phyloP scores from a whole-genome alignment of 352 stramenopile species.

The Phytophthora hybrid region DNA sequence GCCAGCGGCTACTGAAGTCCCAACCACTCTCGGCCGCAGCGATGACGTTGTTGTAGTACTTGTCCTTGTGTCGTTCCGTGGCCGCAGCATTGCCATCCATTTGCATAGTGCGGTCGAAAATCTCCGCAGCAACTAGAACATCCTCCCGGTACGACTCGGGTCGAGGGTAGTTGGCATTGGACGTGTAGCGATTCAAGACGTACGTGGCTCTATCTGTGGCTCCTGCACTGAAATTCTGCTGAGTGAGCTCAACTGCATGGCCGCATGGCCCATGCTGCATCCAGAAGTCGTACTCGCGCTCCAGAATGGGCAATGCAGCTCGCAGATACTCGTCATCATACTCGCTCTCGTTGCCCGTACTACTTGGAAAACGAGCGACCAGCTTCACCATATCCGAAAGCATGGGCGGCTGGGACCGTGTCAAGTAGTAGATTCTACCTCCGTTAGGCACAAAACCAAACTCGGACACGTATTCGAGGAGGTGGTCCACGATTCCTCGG shows the following conservation, averaged over 20 bases:
- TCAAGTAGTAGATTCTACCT: slow-evolving; percentile 92
- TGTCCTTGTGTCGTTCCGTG: slow-evolving; percentile 62
- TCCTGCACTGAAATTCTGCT: slow-evolving; percentile 26
- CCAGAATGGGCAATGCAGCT: slow-evolving; percentile 65
- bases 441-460: slow-evolving; percentile 93
- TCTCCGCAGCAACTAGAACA: slow-evolving; percentile 65
- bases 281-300: slow-evolving; percentile 89
- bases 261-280: slow-evolving; percentile 75
- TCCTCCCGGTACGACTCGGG: slow-evolving; percentile 92
- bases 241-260: slow-evolving; percentile 64
- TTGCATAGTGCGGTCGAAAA: slow-evolving; percentile 56
- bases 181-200: slow-evolving; percentile 86
- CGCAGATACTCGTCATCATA: slow-evolving; percentile 66
- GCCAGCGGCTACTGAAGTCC: slow-evolving; percentile 92
- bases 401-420: slow-evolving; percentile 91
- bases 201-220: slow-evolving; percentile 27
- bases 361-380: slow-evolving; percentile 44
- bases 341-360: slow-evolving; percentile 38
- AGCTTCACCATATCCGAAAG: slow-evolving; percentile 89
- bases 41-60: slow-evolving; percentile 88
- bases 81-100: slow-evolving; percentile 42
- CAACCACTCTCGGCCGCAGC: slow-evolving; percentile 89
- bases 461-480: slow-evolving; percentile 87
- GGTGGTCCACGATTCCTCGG: slow-evolving; percentile 82
- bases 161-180: slow-evolving; percentile 72